phyloP scores from a whole-genome alignment of 1,139 yeast species.

The Candida albicans region DNA sequence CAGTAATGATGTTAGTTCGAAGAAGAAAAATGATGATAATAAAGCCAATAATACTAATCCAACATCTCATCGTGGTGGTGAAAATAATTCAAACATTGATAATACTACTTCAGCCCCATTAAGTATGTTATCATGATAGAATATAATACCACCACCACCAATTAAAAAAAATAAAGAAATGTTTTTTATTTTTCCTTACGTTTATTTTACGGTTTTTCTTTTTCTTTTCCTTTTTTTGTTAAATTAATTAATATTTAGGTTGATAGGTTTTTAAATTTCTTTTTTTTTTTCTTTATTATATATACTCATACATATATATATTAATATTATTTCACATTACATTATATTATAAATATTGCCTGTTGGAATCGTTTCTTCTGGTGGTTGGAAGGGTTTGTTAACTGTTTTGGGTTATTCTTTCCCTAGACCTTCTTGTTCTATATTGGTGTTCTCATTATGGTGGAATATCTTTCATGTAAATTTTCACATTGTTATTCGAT shows the following conservation, averaged over 20 bases:
- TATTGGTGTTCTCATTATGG: too few species aligned
- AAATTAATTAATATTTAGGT: too few species aligned
- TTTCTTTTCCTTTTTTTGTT: background rate
- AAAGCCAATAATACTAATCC: constrained; percentile 1
- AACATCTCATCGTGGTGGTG: constrained; percentile 3
- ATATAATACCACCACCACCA: too few species aligned
- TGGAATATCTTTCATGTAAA: too few species aligned
- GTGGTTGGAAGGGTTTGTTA: background rate
- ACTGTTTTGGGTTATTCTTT: background rate
- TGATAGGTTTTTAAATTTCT: too few species aligned
- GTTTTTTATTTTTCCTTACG: background rate
- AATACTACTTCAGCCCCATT: constrained; percentile 13
- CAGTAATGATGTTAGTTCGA: constrained; percentile 1
- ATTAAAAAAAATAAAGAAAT: too few species aligned
- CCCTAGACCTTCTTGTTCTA: too few species aligned
- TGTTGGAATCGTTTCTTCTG: background rate
- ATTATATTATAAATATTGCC: background rate
- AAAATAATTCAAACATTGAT: constrained; percentile 8
- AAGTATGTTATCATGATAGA: constrained; percentile 12
- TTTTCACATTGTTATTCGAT: too few species aligned
- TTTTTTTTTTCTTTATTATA: too few species aligned
- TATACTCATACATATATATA: background rate
- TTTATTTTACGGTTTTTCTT: background rate
- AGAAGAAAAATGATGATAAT: constrained; percentile 2
- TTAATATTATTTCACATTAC: background rate